Base-by-base conservation (phyloP, 2,329 filamentous ascomycete genomes). In the Teratosphaeria viscida region DNA sequence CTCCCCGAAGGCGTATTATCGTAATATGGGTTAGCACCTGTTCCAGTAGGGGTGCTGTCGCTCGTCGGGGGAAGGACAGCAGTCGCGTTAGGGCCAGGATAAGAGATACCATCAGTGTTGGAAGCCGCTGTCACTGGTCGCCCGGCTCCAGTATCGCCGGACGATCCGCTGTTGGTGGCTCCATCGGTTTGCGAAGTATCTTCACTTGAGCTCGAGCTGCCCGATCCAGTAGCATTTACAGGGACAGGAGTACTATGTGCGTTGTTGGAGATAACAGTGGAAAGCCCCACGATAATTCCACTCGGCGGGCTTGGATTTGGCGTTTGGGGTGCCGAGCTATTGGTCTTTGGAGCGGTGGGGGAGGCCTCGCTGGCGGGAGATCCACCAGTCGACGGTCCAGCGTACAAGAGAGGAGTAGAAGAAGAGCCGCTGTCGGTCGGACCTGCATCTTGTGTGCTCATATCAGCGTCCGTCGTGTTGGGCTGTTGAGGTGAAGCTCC, bases 261-360 rank as follows among this genome's bases (percentile, higher is more conserved):
- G 43, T n/a, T 23, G 16, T 49, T n/a, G 11, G 43, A 19, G 19
- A 49, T 49, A 11, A 71, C 63, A 3, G 69, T 71, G 4, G 69
- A 70, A 5, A 73, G 60, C 16, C 71, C 71, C 27, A 73, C 69
- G 35, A 70, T 69, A 61, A 72, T 69, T 8, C 62, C 66, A 37
- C 61, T 64, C 8, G 54, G 58, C 11, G 61, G 61, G 23, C 55
- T 59, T 10, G 58, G 59, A 23, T 52, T 59, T 23, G 32, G 56
- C 2, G 57, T 53, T 4, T 29, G 57, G 27, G 62, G 58, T 6
- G 62, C 37, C 2, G 56, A 57, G 39, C 58, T 60, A 43, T 35
- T 52, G 14, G 54, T 56, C 2, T 14, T 55, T 29, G 53, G 34
- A 23, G 34, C 60, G 5, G 59, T 61, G n/a, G 59, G 59, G 10